Percentiles rank a stretch among this genome's conserved stretches.
Evolutionary conservation across 2,329 filamentous ascomycete genomes (phyloP).

Genomic region (Venturia effusa): DNA sequence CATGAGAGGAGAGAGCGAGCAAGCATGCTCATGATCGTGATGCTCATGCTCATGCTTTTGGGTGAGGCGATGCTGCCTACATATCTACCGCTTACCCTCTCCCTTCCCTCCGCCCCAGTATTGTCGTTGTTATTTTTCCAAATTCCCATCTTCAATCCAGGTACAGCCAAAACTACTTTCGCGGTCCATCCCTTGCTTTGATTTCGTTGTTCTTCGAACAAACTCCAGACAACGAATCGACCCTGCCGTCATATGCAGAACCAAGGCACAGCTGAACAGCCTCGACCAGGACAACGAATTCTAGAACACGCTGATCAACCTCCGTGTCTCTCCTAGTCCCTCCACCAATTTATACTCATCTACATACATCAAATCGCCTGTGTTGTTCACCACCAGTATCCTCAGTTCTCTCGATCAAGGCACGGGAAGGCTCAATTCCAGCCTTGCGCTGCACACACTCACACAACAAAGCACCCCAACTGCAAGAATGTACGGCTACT

Average conservation of each 20-base stretch:
- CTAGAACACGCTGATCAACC: not conserved
- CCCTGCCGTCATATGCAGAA: not conserved
- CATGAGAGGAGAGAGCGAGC: not conserved
- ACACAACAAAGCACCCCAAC: not conserved
- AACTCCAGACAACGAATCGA: not conserved
- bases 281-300: not conserved
- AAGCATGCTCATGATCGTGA: no score
- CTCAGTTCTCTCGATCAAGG: not conserved
- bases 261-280: not conserved
- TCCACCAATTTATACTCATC: not conserved
- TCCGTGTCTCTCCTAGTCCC: not conserved
- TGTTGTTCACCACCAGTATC: not conserved
- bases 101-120: not conserved
- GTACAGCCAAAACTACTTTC: not conserved
- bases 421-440: not conserved
- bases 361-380: not conserved
- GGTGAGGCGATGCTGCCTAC: not conserved
- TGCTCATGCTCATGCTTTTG: no score
- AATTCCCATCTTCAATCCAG: not conserved
- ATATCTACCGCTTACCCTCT: not conserved
- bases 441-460: not conserved
- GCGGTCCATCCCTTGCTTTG: not conserved
- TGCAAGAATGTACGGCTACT: conserved; percentile 24
- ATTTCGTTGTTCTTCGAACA: not conserved
- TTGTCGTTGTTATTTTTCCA: not conserved